These are phyloP conservation scores for Abortiporus biennis DNA, from an alignment of 1,284 basidiomycete species.

Conservation along the genomic window DNA sequence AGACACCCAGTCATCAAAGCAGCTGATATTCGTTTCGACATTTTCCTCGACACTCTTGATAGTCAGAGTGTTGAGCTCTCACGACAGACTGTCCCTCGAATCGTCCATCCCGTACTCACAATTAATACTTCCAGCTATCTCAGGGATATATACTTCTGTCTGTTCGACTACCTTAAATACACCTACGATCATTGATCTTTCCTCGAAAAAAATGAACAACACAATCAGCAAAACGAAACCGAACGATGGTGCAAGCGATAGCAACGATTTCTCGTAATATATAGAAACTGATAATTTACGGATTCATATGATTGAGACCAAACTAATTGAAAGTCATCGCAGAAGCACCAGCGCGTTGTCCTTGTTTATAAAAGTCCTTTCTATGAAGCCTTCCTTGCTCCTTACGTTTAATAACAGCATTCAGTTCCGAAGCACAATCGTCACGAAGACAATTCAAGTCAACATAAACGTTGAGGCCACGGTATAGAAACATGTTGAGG, in stretches of 20 bases:
- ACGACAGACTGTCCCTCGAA: constrained; percentile 13
- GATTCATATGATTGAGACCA: too few species aligned
- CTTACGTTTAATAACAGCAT: too few species aligned
- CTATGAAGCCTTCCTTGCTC: too few species aligned
- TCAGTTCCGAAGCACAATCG: too few species aligned
- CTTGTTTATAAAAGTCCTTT: too few species aligned
- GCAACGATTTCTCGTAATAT: constrained; percentile 29
- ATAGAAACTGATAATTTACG: too few species aligned
- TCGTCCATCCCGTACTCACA: constrained; percentile 12
- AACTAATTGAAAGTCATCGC: too few species aligned
- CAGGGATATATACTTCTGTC: constrained; percentile 5
- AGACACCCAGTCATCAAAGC: too few species aligned
- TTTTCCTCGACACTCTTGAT: not conserved
- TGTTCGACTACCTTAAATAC: constrained; percentile 16
- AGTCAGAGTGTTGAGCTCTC: not conserved
- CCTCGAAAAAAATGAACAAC: constrained; percentile 19
- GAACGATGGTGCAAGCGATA: constrained; percentile 46
- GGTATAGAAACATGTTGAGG: too few species aligned
- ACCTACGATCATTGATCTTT: constrained; percentile 14
- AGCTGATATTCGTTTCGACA: not conserved
- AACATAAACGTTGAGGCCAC: too few species aligned
- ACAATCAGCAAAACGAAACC: constrained; percentile 36
- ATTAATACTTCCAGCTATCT: constrained; percentile 11
- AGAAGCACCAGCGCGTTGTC: too few species aligned
- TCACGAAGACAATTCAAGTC: too few species aligned